Conservation (phyloP, 768 basidiomycete species). For the Kwoniella dendrophila region DNA sequence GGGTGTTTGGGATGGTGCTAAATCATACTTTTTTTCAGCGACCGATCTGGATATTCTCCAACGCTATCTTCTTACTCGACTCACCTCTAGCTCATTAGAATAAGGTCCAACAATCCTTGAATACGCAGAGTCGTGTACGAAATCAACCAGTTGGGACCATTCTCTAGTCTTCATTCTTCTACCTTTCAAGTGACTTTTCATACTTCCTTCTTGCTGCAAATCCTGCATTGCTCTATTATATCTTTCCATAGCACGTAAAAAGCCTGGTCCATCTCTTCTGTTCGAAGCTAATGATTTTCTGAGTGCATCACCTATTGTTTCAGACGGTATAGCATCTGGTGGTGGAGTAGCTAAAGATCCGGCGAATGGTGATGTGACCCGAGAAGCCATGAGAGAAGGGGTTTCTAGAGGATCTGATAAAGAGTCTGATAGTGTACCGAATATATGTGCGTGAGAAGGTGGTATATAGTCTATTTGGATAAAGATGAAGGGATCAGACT, state of each 20-base stretch:
- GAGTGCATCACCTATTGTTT: conserved; percentile 47
- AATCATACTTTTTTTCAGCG: conserved; percentile 57
- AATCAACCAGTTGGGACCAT: conserved; percentile 50
- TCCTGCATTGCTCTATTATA: conserved; percentile 47
- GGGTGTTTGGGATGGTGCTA: conserved; percentile 85
- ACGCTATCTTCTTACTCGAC: too few relatives aligned
- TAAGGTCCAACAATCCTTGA: conserved; percentile 90
- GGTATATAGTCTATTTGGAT: conserved; percentile 47
- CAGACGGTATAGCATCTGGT: conserved; percentile 21
- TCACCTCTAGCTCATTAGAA: conserved; percentile 74
- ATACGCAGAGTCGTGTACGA: conserved; percentile 75
- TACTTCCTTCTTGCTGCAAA: conserved; percentile 29
- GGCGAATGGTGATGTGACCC: conserved; percentile 34
- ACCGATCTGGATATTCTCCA: too few relatives aligned
- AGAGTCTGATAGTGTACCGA: conserved; percentile 37
- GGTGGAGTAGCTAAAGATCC: conserved; percentile 32
- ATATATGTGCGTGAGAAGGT: conserved; percentile 42
- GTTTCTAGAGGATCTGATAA: conserved; percentile 30
- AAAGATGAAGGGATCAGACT: conserved; percentile 1
- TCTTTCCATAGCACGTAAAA: conserved; percentile 45
- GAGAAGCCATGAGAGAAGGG: conserved; percentile 21
- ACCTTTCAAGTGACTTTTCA: conserved; percentile 23
- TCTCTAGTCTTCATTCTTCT: conserved; percentile 19
- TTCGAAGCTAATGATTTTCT: conserved; percentile 46
- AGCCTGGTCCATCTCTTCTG: conserved; percentile 49